These are phyloP conservation scores for Rhodotorula diobovata DNA, from an alignment of 768 basidiomycete genomes.

Conservation along the genomic window DNA sequence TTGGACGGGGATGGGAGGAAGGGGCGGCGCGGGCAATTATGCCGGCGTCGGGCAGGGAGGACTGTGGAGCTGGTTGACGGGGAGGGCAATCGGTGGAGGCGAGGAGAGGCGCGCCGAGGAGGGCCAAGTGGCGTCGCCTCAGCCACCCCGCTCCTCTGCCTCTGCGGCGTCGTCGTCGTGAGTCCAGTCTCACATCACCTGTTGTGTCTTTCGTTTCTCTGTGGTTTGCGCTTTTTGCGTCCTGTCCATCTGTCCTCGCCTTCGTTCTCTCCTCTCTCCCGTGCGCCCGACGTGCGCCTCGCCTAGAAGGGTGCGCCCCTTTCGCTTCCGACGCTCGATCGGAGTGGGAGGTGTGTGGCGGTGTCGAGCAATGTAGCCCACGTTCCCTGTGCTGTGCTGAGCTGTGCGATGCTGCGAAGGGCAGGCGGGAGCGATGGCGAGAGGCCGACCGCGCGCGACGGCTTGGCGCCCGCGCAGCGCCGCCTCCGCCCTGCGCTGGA, in stretches of 20 bases:
- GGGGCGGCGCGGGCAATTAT: not conserved
- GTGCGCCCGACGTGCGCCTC: too few species aligned
- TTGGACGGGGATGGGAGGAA: not conserved
- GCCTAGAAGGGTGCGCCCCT: too few species aligned
- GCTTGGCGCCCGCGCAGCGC: too few species aligned
- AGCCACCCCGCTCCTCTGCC: not conserved
- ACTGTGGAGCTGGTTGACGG: slow-evolving; percentile 12
- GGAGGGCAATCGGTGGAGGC: not conserved
- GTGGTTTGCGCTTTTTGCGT: not conserved
- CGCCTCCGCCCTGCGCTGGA: too few species aligned
- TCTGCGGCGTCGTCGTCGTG: not conserved
- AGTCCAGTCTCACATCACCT: not conserved
- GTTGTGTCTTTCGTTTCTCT: not conserved
- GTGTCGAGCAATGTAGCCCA: too few species aligned
- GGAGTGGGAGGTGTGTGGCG: too few species aligned
- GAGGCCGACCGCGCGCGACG: too few species aligned
- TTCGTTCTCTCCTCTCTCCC: not conserved
- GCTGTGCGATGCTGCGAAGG: too few species aligned
- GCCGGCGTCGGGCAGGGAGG: not conserved
- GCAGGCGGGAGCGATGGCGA: too few species aligned
- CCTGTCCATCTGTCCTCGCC: not conserved
- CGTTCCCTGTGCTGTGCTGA: too few species aligned
- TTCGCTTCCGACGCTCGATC: too few species aligned
- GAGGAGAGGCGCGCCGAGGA: not conserved
- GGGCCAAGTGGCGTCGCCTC: not conserved